A percentile compares a stretch with the other conserved stretches of the same genome.
Conservation (phyloP, 2,329 filamentous ascomycete genomes). For the Aspergillus chevalieri region DNA sequence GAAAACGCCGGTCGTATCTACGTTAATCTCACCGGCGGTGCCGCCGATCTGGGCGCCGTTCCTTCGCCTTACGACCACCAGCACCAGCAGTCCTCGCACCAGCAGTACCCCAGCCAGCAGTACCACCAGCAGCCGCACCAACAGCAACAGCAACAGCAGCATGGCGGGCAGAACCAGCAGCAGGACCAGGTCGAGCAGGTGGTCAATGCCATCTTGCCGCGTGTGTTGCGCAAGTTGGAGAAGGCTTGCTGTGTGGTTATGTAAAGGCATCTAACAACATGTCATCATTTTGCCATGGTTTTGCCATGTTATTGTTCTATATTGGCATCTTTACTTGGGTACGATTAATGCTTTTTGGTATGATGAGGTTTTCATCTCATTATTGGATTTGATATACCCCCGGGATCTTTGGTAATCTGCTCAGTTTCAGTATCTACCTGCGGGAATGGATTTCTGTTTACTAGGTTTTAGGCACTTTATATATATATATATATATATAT, state of each 20-base stretch:
- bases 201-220: slow-evolving; percentile 56
- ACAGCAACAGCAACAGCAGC: slow-evolving; percentile 34
- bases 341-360: background rate
- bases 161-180: slow-evolving; percentile 44
- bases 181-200: slow-evolving; percentile 55
- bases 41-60: slow-evolving; percentile 40
- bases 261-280: slow-evolving; percentile 38
- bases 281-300: background rate
- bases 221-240: slow-evolving; percentile 58
- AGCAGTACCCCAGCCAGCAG: slow-evolving; percentile 34
- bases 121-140: slow-evolving; percentile 37
- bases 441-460: too few species aligned
- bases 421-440: too few species aligned
- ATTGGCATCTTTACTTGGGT: background rate
- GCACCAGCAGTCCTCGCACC: slow-evolving; percentile 32
- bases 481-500: too few species aligned
- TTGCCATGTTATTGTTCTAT: background rate
- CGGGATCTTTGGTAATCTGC: background rate
- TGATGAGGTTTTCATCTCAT: background rate
- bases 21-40: slow-evolving; percentile 73
- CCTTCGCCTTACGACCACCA: slow-evolving; percentile 36
- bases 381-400: background rate
- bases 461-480: too few species aligned
- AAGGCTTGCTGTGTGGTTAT: slow-evolving; percentile 69
- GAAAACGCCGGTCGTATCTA: slow-evolving; percentile 86